A percentile compares a stretch with the other conserved stretches of the same genome.
Conservation (phyloP, 169 alveolate genomes). For the Cryptosporidium baileyi region DNA sequence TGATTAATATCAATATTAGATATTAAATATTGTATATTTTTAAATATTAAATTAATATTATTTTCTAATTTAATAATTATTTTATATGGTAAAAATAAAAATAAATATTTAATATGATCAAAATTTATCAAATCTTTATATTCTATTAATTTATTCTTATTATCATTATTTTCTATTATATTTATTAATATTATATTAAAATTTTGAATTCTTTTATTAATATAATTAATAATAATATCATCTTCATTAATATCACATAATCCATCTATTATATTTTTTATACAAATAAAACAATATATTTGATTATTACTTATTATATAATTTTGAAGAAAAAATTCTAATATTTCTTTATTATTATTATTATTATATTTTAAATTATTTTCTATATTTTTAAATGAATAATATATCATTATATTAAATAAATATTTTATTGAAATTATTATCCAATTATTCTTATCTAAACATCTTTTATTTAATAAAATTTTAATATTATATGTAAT, state of each 20-base stretch:
- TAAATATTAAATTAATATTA: slow-evolving; percentile 10
- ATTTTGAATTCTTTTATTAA: not conserved
- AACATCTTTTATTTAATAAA: not conserved
- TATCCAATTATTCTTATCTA: slow-evolving; percentile 19
- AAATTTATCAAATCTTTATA: not conserved
- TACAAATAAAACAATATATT: slow-evolving; percentile 42
- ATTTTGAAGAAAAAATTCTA: not conserved
- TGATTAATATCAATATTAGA: slow-evolving; percentile 1
- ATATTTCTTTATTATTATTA: not conserved
- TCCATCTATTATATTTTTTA: slow-evolving; percentile 12
- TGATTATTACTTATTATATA: slow-evolving; percentile 9
- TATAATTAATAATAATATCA: too few relatives aligned
- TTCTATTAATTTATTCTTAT: not conserved
- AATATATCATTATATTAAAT: slow-evolving; percentile 27
- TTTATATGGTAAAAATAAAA: slow-evolving; percentile 15
- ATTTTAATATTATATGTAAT: slow-evolving; percentile 5
- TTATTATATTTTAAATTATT: not conserved
- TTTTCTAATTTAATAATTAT: not conserved
- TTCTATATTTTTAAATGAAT: not conserved
- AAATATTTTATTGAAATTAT: slow-evolving; percentile 3
- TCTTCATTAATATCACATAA: not conserved
- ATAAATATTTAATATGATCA: slow-evolving; percentile 10
- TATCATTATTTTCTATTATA: not conserved
- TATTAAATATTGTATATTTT: not conserved
- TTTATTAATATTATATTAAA: not conserved